Evolutionary conservation across 306 rosid genomes (phyloP).

Genomic region (Gynostemma pentaphyllum): DNA sequence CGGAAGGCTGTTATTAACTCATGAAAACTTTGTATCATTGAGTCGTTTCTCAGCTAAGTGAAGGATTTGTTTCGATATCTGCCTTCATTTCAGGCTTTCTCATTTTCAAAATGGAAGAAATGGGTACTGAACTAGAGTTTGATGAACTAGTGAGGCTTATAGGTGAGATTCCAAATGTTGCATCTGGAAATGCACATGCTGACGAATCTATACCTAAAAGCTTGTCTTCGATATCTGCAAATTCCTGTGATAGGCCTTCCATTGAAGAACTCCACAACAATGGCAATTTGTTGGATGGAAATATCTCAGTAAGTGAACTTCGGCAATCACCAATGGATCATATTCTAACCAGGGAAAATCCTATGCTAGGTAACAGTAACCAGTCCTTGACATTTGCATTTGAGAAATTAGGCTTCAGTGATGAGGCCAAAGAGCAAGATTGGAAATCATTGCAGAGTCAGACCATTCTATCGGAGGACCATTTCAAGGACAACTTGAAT

Average conservation of each 20-base stretch:
- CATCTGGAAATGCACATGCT: conserved; percentile 23
- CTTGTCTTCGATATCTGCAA: conserved; percentile 13
- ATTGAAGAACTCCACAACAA: conserved; percentile 13
- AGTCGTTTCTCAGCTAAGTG: not conserved
- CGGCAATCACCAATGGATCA: conserved; percentile 15
- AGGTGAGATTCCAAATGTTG: conserved; percentile 39
- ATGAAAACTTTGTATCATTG: not conserved
- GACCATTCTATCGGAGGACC: conserved; percentile 8
- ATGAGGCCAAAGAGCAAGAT: conserved; percentile 3
- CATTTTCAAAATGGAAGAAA: conserved; percentile 4
- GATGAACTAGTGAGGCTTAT: conserved; percentile 39
- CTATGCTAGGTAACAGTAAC: conserved; percentile 21
- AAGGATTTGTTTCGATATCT: conserved; percentile 5
- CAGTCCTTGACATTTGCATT: conserved; percentile 32
- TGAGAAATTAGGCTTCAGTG: conserved; percentile 21
- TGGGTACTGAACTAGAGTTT: conserved; percentile 20
- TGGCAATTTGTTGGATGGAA: conserved; percentile 24
- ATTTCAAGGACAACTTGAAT: conserved; percentile 5
- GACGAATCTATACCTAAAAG: conserved; percentile 16
- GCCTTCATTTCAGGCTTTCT: not conserved
- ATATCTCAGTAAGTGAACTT: conserved; percentile 17
- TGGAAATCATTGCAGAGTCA: conserved; percentile 11
- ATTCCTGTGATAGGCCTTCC: conserved; percentile 17
- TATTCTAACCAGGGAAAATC: conserved; percentile 15
- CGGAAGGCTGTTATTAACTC: not conserved